These are phyloP conservation scores for Stagonosporopsis cucurbitacearum DNA, from an alignment of 2,329 filamentous ascomycete species.

Conservation along the genomic window DNA sequence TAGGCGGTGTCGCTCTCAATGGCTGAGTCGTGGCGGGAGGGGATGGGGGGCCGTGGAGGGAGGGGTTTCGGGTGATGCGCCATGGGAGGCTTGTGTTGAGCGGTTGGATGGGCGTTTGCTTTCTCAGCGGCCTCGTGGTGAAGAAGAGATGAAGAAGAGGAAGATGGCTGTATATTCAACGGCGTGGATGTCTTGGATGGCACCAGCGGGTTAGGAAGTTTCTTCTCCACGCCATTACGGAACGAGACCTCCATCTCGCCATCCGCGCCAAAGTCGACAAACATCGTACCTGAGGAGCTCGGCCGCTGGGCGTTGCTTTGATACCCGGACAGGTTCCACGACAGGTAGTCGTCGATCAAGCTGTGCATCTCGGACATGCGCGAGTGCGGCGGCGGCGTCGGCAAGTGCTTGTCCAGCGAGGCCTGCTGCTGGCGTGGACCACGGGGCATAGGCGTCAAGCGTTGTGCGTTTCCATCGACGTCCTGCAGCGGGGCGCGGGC, in stretches of 20 bases:
- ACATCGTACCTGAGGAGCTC: constrained; percentile 23
- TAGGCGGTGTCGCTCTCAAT: not conserved
- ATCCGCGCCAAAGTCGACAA: constrained; percentile 30
- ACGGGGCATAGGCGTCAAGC: not conserved
- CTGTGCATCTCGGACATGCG: constrained; percentile 17
- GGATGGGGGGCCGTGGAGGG: not conserved
- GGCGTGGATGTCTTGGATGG: constrained; percentile 1
- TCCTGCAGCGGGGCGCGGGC: not conserved
- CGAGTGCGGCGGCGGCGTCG: not conserved
- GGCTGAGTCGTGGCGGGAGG: constrained; percentile 9
- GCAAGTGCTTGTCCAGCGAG: not conserved
- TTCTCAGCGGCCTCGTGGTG: not conserved
- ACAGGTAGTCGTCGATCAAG: constrained; percentile 30
- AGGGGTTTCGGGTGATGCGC: not conserved
- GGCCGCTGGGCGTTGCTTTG: not conserved
- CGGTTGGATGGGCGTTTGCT: not conserved
- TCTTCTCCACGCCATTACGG: constrained; percentile 14
- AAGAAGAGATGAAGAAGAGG: not conserved
- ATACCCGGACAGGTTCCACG: constrained; percentile 18
- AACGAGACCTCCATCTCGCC: constrained; percentile 8
- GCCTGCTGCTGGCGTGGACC: not conserved
- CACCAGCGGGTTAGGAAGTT: constrained; percentile 7
- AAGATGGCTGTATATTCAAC: not conserved
- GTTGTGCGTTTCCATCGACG: not conserved
- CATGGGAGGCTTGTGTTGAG: not conserved